Evolutionary conservation across 2,329 filamentous ascomycete species (phyloP).

Genomic region (Paecilomyces sp.): DNA sequence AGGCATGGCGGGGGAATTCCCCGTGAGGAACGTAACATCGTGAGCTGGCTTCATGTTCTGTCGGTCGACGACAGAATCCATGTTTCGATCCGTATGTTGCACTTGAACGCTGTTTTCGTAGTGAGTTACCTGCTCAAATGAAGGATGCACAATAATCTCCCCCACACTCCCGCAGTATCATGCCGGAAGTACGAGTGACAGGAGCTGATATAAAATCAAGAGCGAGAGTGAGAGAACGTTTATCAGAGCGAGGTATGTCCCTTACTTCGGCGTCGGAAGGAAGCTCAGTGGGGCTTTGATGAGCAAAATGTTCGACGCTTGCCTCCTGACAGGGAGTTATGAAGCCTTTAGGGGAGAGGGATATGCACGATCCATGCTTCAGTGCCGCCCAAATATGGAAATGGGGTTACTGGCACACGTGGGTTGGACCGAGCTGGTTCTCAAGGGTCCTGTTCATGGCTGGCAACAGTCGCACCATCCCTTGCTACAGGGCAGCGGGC

Average conservation of each 20-base stretch:
- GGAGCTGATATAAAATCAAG: not conserved
- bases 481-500: not conserved
- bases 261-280: not conserved
- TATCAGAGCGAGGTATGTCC: not conserved
- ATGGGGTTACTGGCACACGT: not conserved
- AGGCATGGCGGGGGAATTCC: slow-evolving; percentile 13
- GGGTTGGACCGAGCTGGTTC: not conserved
- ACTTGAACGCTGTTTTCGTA: not conserved
- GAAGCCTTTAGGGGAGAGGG: not conserved
- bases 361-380: not conserved
- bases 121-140: not conserved
- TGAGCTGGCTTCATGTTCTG: slow-evolving; percentile 16
- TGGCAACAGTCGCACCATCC: not conserved
- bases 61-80: not conserved
- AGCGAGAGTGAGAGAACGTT: not conserved
- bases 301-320: not conserved
- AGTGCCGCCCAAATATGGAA: not conserved
- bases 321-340: slow-evolving; percentile 1
- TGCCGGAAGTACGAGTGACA: not conserved
- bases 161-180: not conserved
- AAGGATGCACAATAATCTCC: not conserved
- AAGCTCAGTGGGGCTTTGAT: not conserved
- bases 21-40: not conserved
- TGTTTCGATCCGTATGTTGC: not conserved
- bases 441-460: not conserved